Percentiles rank a stretch among this genome's conserved stretches.
Evolutionary conservation across 768 basidiomycete species (phyloP).

Genomic region (Lyophyllum semitale): DNA sequence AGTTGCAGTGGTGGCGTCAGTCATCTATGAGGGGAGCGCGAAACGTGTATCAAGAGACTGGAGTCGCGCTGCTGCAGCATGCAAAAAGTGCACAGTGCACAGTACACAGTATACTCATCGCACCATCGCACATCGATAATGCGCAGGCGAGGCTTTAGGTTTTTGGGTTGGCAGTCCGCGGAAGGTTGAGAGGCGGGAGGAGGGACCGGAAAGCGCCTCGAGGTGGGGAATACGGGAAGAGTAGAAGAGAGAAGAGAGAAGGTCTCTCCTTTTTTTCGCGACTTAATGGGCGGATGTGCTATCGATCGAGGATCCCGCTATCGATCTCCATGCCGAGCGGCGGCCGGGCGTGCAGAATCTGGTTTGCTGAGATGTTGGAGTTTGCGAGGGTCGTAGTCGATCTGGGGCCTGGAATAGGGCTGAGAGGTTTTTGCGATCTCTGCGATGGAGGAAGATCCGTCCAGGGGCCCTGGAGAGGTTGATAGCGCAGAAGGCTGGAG

Average conservation of each 20-base stretch:
- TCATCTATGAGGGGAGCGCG: neutral
- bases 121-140: no score
- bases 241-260: neutral
- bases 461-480: neutral
- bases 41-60: neutral
- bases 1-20: neutral
- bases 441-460: neutral
- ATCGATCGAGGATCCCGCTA: conserved; percentile 14
- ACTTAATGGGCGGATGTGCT: neutral
- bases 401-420: neutral
- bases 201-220: neutral
- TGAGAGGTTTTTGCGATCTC: neutral
- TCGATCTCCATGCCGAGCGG: neutral
- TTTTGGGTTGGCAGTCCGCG: conserved; percentile 7
- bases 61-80: neutral
- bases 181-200: neutral
- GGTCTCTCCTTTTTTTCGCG: neutral
- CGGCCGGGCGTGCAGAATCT: neutral
- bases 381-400: neutral
- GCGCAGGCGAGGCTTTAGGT: no score
- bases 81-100: no score
- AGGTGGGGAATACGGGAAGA: neutral
- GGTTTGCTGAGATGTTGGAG: neutral
- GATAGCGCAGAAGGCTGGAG: neutral
- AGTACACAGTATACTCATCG: no score